These are phyloP conservation scores for Wickerhamiella brachini DNA, from an alignment of 805 yeast genomes.

Conservation along the genomic window DNA sequence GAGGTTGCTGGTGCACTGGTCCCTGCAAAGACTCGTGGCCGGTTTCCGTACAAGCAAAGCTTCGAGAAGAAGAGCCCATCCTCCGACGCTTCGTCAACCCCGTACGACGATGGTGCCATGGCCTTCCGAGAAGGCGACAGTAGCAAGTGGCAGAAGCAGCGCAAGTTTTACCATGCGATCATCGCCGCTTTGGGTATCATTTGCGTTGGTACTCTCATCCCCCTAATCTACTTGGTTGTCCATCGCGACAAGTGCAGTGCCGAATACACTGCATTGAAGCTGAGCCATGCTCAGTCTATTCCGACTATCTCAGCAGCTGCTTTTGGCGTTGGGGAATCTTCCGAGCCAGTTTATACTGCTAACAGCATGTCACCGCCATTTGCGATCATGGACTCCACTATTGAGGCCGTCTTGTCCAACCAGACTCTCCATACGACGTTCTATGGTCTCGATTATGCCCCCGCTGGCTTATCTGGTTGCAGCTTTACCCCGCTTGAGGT, in stretches of 20 bases:
- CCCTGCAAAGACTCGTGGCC: neutral
- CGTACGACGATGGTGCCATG: neutral
- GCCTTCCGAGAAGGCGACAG: neutral
- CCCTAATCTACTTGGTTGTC: conserved; percentile 39
- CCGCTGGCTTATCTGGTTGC: neutral
- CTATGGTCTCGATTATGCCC: neutral
- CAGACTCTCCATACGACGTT: neutral
- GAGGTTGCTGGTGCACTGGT: neutral
- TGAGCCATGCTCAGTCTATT: neutral
- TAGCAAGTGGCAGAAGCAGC: neutral
- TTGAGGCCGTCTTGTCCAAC: neutral
- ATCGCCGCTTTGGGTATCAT: neutral
- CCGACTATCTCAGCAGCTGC: neutral
- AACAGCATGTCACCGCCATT: neutral
- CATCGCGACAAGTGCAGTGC: neutral
- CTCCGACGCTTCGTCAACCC: neutral
- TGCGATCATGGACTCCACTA: neutral
- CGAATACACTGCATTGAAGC: neutral
- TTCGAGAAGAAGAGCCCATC: neutral
- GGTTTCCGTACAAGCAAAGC: neutral
- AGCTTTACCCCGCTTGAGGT: conserved; percentile 30
- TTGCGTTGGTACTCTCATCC: conserved; percentile 6
- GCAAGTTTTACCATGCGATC: neutral
- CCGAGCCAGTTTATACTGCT: neutral
- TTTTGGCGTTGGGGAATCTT: neutral